Conservation (phyloP, 495 filamentous ascomycete species). For the Amniculicola lignicola region DNA sequence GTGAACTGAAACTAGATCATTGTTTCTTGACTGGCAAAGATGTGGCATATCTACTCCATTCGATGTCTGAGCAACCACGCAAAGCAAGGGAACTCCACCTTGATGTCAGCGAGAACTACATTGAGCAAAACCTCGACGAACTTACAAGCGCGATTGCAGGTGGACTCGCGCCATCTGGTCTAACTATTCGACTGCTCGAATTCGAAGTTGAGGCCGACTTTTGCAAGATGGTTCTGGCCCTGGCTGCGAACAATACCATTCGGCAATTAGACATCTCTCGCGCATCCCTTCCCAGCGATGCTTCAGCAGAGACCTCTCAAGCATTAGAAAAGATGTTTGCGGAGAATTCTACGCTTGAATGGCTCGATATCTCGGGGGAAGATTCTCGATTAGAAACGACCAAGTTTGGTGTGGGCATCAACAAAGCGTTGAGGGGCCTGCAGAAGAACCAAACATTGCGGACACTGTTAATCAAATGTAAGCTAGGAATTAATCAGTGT, state of each 20-base stretch:
- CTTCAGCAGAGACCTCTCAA: conserved; percentile 68
- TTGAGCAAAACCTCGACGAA: conserved; percentile 67
- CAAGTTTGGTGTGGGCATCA: conserved; percentile 77
- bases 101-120: conserved; percentile 74
- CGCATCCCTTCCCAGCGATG: conserved; percentile 76
- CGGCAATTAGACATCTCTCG: conserved; percentile 82
- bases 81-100: conserved; percentile 67
- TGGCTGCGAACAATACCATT: conserved; percentile 71
- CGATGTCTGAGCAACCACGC: conserved; percentile 56
- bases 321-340: conserved; percentile 74
- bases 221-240: conserved; percentile 65
- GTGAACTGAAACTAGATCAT: conserved; percentile 69
- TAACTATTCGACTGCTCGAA: conserved; percentile 84
- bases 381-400: conserved; percentile 83
- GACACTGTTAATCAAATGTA: conserved; percentile 67
- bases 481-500: neutral
- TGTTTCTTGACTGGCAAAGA: conserved; percentile 75
- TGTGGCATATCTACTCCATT: conserved; percentile 72
- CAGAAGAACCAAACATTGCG: conserved; percentile 71
- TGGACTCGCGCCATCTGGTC: conserved; percentile 62
- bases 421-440: conserved; percentile 71
- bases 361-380: conserved; percentile 85
- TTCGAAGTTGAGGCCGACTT: conserved; percentile 76
- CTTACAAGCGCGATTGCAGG: conserved; percentile 66
- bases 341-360: conserved; percentile 70